phyloP scores from a whole-genome alignment of 345 rosid species.

The Balakata baccata region DNA sequence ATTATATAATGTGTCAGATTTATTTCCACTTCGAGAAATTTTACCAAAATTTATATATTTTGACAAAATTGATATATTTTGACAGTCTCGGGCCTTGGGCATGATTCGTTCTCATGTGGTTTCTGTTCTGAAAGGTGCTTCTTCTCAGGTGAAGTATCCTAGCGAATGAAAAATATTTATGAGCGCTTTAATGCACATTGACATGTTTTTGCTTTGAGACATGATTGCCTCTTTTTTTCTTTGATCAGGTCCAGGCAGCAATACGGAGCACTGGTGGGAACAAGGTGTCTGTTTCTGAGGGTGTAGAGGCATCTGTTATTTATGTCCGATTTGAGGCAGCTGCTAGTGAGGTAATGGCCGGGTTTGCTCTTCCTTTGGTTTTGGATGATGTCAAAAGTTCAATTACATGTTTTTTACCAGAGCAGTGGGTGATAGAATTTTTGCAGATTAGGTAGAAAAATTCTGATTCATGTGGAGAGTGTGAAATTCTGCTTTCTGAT shows the following conservation, averaged over 20 bases:
- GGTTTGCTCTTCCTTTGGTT: constrained; percentile 9
- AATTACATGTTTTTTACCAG: neutral
- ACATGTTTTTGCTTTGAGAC: constrained; percentile 18
- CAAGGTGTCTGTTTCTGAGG: constrained; percentile 77
- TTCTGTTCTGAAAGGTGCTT: constrained; percentile 78
- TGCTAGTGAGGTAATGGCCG: constrained; percentile 68
- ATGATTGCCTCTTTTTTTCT: constrained; percentile 16
- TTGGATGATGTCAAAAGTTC: neutral
- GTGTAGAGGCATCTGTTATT: constrained; percentile 90
- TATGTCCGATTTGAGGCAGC: constrained; percentile 98
- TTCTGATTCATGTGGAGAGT: constrained; percentile 4
- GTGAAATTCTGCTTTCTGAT: neutral
- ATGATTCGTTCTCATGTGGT: constrained; percentile 87
- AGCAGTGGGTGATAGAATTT: neutral
- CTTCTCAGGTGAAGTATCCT: constrained; percentile 62
- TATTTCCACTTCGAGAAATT: neutral
- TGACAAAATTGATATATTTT: constrained; percentile 37
- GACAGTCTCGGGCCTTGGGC: constrained; percentile 94
- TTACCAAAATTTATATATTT: constrained; percentile 17
- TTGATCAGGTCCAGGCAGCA: constrained; percentile 75
- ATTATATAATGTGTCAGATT: neutral
- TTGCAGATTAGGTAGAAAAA: neutral
- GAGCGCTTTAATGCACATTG: constrained; percentile 6
- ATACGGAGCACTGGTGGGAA: constrained; percentile 62
- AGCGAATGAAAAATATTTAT: constrained; percentile 8